Conservation (phyloP, 352 stramenopile species). For the Halophytophthora batemanensis region DNA sequence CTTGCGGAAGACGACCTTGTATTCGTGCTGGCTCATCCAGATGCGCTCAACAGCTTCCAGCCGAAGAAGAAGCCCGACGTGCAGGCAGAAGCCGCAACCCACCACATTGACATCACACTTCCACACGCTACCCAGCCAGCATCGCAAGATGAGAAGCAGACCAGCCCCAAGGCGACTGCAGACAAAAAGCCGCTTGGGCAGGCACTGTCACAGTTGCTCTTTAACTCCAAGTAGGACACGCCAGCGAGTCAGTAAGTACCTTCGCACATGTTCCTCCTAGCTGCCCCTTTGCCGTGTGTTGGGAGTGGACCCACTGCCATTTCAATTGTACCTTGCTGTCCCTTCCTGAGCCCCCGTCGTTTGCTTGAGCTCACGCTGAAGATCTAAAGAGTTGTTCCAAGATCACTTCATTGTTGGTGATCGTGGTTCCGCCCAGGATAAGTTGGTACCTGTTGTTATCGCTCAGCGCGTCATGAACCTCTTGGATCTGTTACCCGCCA, state of each 20-base stretch:
- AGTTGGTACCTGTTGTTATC: slow-evolving; percentile 52
- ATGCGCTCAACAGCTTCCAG: slow-evolving; percentile 17
- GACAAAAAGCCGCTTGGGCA: no score
- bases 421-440: slow-evolving; percentile 67
- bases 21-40: slow-evolving; percentile 55
- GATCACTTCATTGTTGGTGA: slow-evolving; percentile 68
- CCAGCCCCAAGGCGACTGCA: no score
- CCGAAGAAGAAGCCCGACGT: slow-evolving; percentile 7
- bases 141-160: no score
- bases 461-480: slow-evolving; percentile 54
- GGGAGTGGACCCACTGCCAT: no score
- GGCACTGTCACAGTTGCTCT: no score
- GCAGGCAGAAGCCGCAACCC: slow-evolving; percentile 1
- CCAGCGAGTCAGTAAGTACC: no score
- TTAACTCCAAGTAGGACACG: no score
- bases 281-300: no score
- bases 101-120: neutral
- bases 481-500: slow-evolving; percentile 47
- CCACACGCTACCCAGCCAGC: neutral
- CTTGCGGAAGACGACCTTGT: slow-evolving; percentile 50
- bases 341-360: no score
- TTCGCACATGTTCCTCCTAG: no score
- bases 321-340: no score
- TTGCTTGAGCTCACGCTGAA: slow-evolving; percentile 1
- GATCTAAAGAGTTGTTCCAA: slow-evolving; percentile 51